Percentiles rank a stretch among this genome's conserved stretches.
Conservation (phyloP, 495 filamentous ascomycete genomes). For the Darksidea phi region DNA sequence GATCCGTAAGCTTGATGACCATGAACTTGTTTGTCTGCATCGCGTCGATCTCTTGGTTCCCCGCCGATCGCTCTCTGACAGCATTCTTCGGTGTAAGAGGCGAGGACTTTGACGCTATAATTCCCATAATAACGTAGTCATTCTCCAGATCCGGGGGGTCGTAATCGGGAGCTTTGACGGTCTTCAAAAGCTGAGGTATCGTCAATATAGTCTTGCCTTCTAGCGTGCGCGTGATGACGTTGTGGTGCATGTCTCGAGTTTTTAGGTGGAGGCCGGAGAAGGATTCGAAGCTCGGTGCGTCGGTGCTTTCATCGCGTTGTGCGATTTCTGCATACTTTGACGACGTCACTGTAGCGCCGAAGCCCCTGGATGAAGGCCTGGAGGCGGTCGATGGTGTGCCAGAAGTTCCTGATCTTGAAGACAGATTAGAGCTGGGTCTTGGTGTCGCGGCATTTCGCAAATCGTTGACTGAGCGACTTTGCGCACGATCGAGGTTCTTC, state of each 20-base stretch:
- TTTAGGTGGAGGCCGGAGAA: slow-evolving; percentile 84
- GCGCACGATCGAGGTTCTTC: slow-evolving; percentile 1
- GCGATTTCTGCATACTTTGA: slow-evolving; percentile 16
- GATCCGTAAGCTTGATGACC: slow-evolving; percentile 81
- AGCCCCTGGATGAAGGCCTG: slow-evolving; percentile 1
- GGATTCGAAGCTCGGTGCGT: slow-evolving; percentile 61
- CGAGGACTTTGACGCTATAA: slow-evolving; percentile 81
- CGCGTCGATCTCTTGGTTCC: slow-evolving; percentile 55
- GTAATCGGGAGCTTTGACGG: slow-evolving; percentile 80
- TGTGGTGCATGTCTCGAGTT: slow-evolving; percentile 81
- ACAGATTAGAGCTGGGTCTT: slow-evolving; percentile 19
- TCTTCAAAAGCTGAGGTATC: slow-evolving; percentile 78
- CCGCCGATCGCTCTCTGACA: slow-evolving; percentile 47
- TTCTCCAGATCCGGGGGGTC: slow-evolving; percentile 78
- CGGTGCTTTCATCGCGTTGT: slow-evolving; percentile 12
- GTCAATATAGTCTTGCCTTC: slow-evolving; percentile 70
- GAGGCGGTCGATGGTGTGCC: slow-evolving; percentile 17
- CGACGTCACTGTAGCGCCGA: neutral
- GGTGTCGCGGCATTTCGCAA: slow-evolving; percentile 4
- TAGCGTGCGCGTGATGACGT: slow-evolving; percentile 70
- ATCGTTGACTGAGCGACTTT: slow-evolving; percentile 26
- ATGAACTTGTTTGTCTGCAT: slow-evolving; percentile 78
- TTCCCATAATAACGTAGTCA: slow-evolving; percentile 83
- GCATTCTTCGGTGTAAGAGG: slow-evolving; percentile 65
- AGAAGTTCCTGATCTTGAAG: slow-evolving; percentile 23